Conservation (phyloP, 169 alveolate species). For the Plasmodium billcollinsi region DNA sequence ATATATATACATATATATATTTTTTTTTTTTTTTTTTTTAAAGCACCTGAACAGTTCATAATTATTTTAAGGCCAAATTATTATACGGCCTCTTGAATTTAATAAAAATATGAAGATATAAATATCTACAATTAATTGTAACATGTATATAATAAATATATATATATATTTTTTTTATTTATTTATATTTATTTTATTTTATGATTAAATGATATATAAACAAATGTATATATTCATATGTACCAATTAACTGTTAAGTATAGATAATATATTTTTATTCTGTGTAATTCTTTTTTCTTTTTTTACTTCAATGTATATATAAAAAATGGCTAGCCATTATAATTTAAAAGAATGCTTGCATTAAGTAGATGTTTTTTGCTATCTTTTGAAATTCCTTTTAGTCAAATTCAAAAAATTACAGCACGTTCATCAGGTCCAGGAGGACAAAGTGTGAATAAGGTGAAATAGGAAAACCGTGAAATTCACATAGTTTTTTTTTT, state of each 20-base stretch:
- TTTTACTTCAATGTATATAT: too few relatives aligned
- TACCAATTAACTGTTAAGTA: background rate
- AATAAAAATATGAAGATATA: too few relatives aligned
- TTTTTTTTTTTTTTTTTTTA: background rate
- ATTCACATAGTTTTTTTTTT: background rate
- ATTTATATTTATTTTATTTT: background rate
- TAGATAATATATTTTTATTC: too few relatives aligned
- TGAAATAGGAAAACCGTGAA: slow-evolving; percentile 1
- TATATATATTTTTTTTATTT: background rate
- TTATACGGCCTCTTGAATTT: background rate
- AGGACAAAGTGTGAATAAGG: slow-evolving; percentile 88
- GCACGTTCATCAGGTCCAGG: slow-evolving; percentile 88
- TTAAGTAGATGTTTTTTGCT: slow-evolving; percentile 24
- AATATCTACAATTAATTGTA: too few relatives aligned
- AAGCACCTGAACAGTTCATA: background rate
- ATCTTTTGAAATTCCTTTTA: slow-evolving; percentile 66
- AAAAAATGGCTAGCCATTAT: background rate
- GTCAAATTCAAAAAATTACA: slow-evolving; percentile 49
- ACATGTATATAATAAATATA: background rate
- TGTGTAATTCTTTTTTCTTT: too few relatives aligned
- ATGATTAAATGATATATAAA: background rate
- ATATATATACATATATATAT: background rate
- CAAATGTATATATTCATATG: background rate
- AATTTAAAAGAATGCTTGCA: slow-evolving; percentile 32
- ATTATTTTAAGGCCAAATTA: background rate